Percentiles rank a stretch among this genome's conserved stretches.
phyloP scores from a whole-genome alignment of 2,329 filamentous ascomycete genomes.

The Aureobasidium namibiae region DNA sequence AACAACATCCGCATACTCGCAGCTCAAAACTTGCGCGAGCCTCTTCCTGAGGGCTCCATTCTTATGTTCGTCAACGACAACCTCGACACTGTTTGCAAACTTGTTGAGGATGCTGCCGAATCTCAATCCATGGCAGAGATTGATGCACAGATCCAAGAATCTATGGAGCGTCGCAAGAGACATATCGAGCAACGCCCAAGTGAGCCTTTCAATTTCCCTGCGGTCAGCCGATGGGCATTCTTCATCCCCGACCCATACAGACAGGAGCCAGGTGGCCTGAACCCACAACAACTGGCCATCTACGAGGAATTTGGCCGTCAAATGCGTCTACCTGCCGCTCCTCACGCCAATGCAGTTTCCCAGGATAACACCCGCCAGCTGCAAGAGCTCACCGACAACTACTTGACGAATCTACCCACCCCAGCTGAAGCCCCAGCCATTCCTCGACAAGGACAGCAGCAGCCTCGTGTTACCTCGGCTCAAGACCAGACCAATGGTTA shows the following conservation, averaged over 20 bases:
- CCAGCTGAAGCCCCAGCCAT: slow-evolving; percentile 55
- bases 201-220: slow-evolving; percentile 75
- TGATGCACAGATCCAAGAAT: slow-evolving; percentile 79
- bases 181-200: slow-evolving; percentile 68
- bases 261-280: slow-evolving; percentile 72
- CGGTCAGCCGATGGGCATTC: slow-evolving; percentile 80
- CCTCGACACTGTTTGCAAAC: slow-evolving; percentile 81
- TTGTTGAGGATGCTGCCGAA: slow-evolving; percentile 93
- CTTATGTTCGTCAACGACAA: slow-evolving; percentile 99
- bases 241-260: slow-evolving; percentile 93
- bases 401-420: slow-evolving; percentile 54
- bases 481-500: slow-evolving; percentile 52
- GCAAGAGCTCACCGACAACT: slow-evolving; percentile 55
- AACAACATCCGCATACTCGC: slow-evolving; percentile 92
- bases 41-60: slow-evolving; percentile 87
- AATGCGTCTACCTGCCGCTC: slow-evolving; percentile 49
- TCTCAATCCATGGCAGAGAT: slow-evolving; percentile 90
- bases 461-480: slow-evolving; percentile 33
- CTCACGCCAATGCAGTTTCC: slow-evolving; percentile 47
- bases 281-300: slow-evolving; percentile 85
- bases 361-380: slow-evolving; percentile 53
- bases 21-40: slow-evolving; percentile 50
- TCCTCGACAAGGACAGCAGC: slow-evolving; percentile 48
- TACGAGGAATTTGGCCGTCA: slow-evolving; percentile 95
- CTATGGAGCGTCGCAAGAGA: slow-evolving; percentile 67